These are phyloP conservation scores for Triangularia setosa DNA, from an alignment of 2,329 filamentous ascomycete species.

Conservation along the genomic window DNA sequence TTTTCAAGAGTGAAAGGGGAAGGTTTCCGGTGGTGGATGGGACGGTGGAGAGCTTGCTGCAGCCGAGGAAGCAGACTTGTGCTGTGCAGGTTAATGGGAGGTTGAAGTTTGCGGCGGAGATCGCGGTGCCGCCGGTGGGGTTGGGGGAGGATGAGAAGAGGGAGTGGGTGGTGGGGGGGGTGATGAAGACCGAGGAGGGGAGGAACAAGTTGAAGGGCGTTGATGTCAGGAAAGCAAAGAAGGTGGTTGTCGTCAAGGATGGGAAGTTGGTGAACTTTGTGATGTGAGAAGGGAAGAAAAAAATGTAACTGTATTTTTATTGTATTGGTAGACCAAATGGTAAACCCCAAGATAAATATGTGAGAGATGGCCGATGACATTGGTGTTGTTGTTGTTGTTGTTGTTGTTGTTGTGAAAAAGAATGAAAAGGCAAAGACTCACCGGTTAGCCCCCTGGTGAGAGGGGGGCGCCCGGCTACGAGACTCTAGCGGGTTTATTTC, in stretches of 20 bases:
- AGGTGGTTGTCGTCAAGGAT: slow-evolving; percentile 61
- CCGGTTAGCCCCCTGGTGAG: background rate
- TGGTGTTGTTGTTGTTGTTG: no score
- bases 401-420: background rate
- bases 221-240: slow-evolving; percentile 52
- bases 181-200: slow-evolving; percentile 60
- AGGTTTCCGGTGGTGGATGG: slow-evolving; percentile 58
- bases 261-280: slow-evolving; percentile 76
- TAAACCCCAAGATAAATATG: background rate
- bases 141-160: slow-evolving; percentile 46
- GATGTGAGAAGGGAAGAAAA: background rate
- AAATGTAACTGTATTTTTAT: background rate
- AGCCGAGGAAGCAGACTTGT: slow-evolving; percentile 49
- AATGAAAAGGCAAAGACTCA: background rate
- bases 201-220: slow-evolving; percentile 50
- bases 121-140: slow-evolving; percentile 48
- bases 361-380: no score
- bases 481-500: background rate
- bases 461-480: background rate
- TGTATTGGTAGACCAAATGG: background rate
- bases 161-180: slow-evolving; percentile 57
- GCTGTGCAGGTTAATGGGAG: slow-evolving; percentile 81
- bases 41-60: slow-evolving; percentile 43
- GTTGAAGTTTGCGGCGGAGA: slow-evolving; percentile 62
- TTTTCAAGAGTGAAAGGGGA: slow-evolving; percentile 38